A percentile compares a stretch with the other conserved stretches of the same genome.
These are phyloP conservation scores for Paralagenidium karlingii DNA, from an alignment of 352 stramenopile species.

Conservation along the genomic window DNA sequence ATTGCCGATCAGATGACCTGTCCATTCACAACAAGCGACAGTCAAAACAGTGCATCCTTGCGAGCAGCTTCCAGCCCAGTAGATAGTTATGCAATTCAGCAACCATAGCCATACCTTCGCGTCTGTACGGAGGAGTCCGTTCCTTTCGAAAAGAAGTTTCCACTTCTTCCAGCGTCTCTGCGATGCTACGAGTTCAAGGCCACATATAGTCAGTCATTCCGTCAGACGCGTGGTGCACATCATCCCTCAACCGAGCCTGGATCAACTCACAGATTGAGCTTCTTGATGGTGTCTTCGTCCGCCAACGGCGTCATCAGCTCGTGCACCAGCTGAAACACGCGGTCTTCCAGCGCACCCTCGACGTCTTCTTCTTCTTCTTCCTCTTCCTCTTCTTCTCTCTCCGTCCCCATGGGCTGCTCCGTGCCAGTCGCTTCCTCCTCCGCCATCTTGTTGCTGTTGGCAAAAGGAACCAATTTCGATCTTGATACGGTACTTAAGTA, in stretches of 20 bases:
- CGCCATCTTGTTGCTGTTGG: background rate
- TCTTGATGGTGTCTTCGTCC: conserved; percentile 48
- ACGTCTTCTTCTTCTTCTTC: conserved; percentile 6
- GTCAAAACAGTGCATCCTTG: background rate
- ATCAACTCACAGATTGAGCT: conserved; percentile 59
- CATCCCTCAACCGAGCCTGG: conserved; percentile 1
- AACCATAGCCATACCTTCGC: conserved; percentile 31
- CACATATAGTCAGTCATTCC: background rate
- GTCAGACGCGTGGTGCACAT: no score
- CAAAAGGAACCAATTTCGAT: no score
- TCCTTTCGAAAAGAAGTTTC: conserved; percentile 70
- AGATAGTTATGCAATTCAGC: no score
- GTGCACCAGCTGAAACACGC: conserved; percentile 48
- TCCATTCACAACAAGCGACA: background rate
- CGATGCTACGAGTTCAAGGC: conserved; percentile 23
- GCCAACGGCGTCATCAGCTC: conserved; percentile 41
- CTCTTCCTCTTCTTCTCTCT: background rate
- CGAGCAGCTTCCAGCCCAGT: background rate
- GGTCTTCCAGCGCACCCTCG: conserved; percentile 19
- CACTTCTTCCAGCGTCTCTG: conserved; percentile 62
- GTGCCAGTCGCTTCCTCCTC: background rate
- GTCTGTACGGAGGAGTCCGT: conserved; percentile 46
- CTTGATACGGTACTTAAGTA: no score
- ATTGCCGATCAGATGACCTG: conserved; percentile 67
- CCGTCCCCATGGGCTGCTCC: background rate